Evolutionary conservation across 805 yeast genomes (phyloP), one percentile per base, ranked within the genome.

Genomic region (Lipomyces sp.): DNA sequence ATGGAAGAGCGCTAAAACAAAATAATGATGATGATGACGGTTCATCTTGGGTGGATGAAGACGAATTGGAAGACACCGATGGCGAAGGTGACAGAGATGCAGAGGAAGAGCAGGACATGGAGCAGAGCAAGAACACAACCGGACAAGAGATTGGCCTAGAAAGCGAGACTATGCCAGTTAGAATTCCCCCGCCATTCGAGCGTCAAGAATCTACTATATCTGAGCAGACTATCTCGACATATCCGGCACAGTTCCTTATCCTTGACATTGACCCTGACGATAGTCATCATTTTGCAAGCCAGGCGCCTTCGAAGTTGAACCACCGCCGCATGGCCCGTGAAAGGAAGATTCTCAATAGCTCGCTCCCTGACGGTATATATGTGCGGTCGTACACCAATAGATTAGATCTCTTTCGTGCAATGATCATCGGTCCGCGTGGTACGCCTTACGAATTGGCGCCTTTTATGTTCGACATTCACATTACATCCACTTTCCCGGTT

Each of bases 381-480:
- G 71, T 69, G 48, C 65, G 71, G 5, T 61, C 71, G 5, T 69
- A 69, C 50, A 62, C 57, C 13, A 62, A 51, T 53, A 57, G 71
- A 24, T 55, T 69, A n/a, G 71, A 69, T 48, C 35, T 69, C 18
- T 59, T 63, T 11, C 70, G 71, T 30, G 69, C 51, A 6, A 34
- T 69, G 30, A 69, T 69, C 33, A 39, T 69, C 30, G 71, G 71
- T 15, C 62, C 71, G 11, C 50, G 53, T 7, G 71, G 62, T 15
- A 69, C 71, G 10, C 71, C 71, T 11, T 67, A 66, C 32, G 71
- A 69, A 53, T 48, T 62, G 65, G 71, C 71, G 50, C 67, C 70
- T 30, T 69, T 66, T 42, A 39, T 69, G 66, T 64, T 69, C 39
- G 71, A 69, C 50, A 24, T 69, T n/a, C 63, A 63, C 18, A 58